A percentile compares a stretch with the other conserved stretches of the same genome.
These are phyloP conservation scores for Globisporangium middletonii DNA, from an alignment of 352 stramenopile species.

Conservation along the genomic window DNA sequence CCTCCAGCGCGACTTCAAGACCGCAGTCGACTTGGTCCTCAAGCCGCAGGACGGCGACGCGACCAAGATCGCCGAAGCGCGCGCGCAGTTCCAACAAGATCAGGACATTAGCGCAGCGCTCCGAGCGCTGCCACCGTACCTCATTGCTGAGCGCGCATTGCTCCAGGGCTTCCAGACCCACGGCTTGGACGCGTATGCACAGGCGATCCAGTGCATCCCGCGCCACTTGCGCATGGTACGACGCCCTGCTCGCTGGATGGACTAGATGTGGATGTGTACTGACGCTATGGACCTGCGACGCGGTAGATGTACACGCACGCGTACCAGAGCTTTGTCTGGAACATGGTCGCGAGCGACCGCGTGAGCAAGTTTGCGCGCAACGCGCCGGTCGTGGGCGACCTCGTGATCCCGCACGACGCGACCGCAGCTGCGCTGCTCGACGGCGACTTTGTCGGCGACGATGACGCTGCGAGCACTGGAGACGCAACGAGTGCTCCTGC, in stretches of 20 bases:
- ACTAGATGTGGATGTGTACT: not conserved
- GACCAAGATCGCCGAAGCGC: constrained; percentile 65
- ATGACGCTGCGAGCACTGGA: constrained; percentile 5
- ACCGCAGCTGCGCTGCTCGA: constrained; percentile 10
- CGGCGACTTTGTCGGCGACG: constrained; percentile 24
- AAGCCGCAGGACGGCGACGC: constrained; percentile 68
- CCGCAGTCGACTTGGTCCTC: constrained; percentile 90
- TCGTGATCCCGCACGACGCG: constrained; percentile 64
- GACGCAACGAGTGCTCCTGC: not conserved
- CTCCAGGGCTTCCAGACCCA: constrained; percentile 56
- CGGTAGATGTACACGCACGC: constrained; percentile 83
- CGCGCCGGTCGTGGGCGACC: constrained; percentile 83
- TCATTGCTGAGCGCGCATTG: constrained; percentile 75
- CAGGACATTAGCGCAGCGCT: constrained; percentile 53
- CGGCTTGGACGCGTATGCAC: constrained; percentile 45
- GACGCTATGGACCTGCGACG: not conserved
- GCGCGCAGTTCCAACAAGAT: constrained; percentile 54
- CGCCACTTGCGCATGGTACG: constrained; percentile 78
- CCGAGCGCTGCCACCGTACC: constrained; percentile 61
- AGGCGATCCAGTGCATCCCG: constrained; percentile 75
- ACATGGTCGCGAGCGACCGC: constrained; percentile 87
- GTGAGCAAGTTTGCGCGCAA: constrained; percentile 69
- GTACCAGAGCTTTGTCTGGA: constrained; percentile 97
- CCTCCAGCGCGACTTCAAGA: constrained; percentile 90
- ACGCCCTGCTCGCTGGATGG: not conserved